Percentiles rank a stretch among this genome's conserved stretches.
Conservation (phyloP, 2,329 filamentous ascomycete species). For the Aspergillus pseudonomiae region DNA sequence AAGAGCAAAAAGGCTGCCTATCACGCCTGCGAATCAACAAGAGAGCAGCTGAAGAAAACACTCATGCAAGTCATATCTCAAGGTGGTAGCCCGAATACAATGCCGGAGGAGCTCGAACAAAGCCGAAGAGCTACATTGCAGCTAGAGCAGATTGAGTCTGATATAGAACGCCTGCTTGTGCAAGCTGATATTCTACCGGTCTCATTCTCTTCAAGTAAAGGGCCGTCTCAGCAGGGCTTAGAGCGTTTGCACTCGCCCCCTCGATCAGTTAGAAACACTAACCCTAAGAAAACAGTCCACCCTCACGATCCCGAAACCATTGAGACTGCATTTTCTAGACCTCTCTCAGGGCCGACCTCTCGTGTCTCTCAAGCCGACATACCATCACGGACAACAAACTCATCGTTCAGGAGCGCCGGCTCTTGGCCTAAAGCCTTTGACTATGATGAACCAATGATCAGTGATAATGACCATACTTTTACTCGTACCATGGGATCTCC, state of each 20-base stretch:
- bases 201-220: constrained; percentile 1
- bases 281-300: background rate
- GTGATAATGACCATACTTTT: constrained; percentile 33
- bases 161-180: constrained; percentile 38
- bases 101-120: constrained; percentile 37
- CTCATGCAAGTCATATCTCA: constrained; percentile 41
- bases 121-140: constrained; percentile 36
- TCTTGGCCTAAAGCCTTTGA: constrained; percentile 14
- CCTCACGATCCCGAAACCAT: background rate
- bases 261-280: background rate
- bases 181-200: constrained; percentile 32
- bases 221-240: background rate
- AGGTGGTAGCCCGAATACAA: constrained; percentile 34
- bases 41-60: constrained; percentile 37
- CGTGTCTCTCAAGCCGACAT: constrained; percentile 7
- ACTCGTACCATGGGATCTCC: constrained; percentile 49
- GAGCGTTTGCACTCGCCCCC: constrained; percentile 2
- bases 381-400: constrained; percentile 4
- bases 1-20: constrained; percentile 33
- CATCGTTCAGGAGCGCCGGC: constrained; percentile 9
- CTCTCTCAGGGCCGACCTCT: constrained; percentile 7
- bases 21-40: constrained; percentile 30
- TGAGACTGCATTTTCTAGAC: background rate
- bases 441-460: constrained; percentile 26
- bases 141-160: constrained; percentile 37